Conservation (phyloP, 1,139 yeast species). For the Oligophagozyma castellii region DNA sequence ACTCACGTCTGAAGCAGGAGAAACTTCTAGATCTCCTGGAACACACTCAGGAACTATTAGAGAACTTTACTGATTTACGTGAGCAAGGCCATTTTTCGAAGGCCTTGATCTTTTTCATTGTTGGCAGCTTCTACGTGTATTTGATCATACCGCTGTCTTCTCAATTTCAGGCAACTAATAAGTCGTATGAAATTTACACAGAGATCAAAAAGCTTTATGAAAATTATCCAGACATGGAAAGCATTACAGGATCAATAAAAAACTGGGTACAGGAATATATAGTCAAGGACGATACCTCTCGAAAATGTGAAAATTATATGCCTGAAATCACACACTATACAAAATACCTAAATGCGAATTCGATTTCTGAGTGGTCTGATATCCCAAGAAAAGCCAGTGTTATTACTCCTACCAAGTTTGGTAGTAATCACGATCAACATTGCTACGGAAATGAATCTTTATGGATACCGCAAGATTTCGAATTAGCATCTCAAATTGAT, state of each 20-base stretch:
- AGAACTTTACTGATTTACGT: conserved; percentile 17
- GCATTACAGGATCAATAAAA: conserved; percentile 24
- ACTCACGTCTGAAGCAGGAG: conserved; percentile 19
- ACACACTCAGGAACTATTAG: conserved; percentile 19
- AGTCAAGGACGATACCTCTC: too few species aligned
- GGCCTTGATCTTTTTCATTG: conserved; percentile 22
- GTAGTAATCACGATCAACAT: too few species aligned
- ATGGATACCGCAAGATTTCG: too few species aligned
- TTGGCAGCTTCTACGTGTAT: conserved; percentile 26
- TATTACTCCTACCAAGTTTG: too few species aligned
- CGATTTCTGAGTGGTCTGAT: too few species aligned
- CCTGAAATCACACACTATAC: too few species aligned
- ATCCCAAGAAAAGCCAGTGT: too few species aligned
- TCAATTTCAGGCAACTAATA: conserved; percentile 28
- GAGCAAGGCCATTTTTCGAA: conserved; percentile 10
- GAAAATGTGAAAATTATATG: too few species aligned
- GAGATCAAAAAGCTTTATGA: conserved; percentile 25
- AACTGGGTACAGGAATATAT: conserved; percentile 23
- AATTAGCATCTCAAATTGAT: too few species aligned
- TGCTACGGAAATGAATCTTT: too few species aligned
- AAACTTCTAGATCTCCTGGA: conserved; percentile 25
- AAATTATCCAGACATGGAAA: conserved; percentile 26
- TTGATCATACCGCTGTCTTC: conserved; percentile 27
- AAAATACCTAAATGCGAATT: too few species aligned
- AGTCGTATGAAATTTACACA: conserved; percentile 26